These are phyloP conservation scores for Backusella westeae DNA, from an alignment of 192 early-diverging fungal genomes.

Conservation along the genomic window DNA sequence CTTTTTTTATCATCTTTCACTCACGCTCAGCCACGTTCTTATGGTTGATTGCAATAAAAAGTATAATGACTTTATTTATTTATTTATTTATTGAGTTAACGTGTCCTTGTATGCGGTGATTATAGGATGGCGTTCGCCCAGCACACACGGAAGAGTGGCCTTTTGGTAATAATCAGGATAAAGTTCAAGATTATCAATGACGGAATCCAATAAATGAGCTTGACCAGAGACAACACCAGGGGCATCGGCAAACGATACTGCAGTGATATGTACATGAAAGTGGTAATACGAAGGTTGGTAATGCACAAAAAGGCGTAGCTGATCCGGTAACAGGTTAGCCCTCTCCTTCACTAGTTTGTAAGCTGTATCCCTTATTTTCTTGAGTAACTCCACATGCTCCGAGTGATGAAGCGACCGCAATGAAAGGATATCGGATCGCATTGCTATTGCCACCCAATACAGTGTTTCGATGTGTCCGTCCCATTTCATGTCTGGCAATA, in stretches of 20 bases:
- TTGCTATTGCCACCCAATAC: slow-evolving; percentile 65
- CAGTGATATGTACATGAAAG: slow-evolving; percentile 77
- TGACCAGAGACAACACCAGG: slow-evolving; percentile 60
- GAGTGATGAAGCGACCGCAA: slow-evolving; percentile 55
- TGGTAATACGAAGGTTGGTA: slow-evolving; percentile 86
- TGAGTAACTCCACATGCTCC: slow-evolving; percentile 60
- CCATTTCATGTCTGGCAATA: slow-evolving; percentile 86
- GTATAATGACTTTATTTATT: neutral
- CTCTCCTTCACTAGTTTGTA: slow-evolving; percentile 38
- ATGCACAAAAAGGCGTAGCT: slow-evolving; percentile 71
- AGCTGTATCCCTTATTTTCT: slow-evolving; percentile 56
- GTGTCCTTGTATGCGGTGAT: slow-evolving; percentile 14
- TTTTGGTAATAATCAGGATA: slow-evolving; percentile 62
- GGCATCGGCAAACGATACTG: slow-evolving; percentile 52
- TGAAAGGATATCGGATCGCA: slow-evolving; percentile 53
- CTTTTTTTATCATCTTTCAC: neutral
- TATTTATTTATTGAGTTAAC: neutral
- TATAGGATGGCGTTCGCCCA: slow-evolving; percentile 45
- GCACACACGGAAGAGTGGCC: slow-evolving; percentile 55
- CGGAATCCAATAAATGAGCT: slow-evolving; percentile 66
- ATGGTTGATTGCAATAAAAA: neutral
- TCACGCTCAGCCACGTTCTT: neutral
- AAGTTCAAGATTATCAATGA: slow-evolving; percentile 44
- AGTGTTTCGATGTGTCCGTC: slow-evolving; percentile 60
- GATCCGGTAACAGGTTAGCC: slow-evolving; percentile 51